A percentile compares a stretch with the other conserved stretches of the same genome.
These are phyloP conservation scores for Botrytis tulipae DNA, from an alignment of 2,329 filamentous ascomycete species.

Conservation along the genomic window DNA sequence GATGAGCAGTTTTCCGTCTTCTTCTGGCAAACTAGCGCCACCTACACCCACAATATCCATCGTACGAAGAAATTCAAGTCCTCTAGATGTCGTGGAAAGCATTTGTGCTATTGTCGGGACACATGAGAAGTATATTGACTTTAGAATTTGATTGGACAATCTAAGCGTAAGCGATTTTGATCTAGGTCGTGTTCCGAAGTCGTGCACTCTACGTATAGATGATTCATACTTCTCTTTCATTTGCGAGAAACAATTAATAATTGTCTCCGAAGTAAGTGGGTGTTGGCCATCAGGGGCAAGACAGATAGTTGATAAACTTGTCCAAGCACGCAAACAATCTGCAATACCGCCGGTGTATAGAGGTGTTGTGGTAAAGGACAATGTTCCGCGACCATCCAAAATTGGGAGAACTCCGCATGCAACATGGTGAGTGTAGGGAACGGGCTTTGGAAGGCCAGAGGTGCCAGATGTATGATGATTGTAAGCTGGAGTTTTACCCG, in stretches of 20 bases:
- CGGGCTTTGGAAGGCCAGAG: slow-evolving; percentile 62
- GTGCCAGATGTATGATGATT: slow-evolving; percentile 61
- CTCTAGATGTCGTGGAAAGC: slow-evolving; percentile 45
- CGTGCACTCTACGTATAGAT: not conserved
- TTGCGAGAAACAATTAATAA: slow-evolving; percentile 9
- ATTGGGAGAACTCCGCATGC: slow-evolving; percentile 54
- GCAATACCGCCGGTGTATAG: slow-evolving; percentile 65
- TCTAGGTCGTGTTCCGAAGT: not conserved
- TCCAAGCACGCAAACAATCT: slow-evolving; percentile 62
- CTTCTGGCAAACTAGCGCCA: slow-evolving; percentile 55
- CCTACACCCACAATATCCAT: slow-evolving; percentile 65
- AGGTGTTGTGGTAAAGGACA: slow-evolving; percentile 64
- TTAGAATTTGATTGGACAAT: not conserved
- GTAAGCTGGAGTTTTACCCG: not conserved
- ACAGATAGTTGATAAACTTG: slow-evolving; percentile 58
- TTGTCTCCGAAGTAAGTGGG: slow-evolving; percentile 21
- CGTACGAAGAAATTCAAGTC: slow-evolving; percentile 44
- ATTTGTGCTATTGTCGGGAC: slow-evolving; percentile 59
- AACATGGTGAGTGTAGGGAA: slow-evolving; percentile 55
- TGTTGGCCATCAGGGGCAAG: slow-evolving; percentile 58
- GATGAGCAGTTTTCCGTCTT: slow-evolving; percentile 55
- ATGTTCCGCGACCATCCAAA: slow-evolving; percentile 32
- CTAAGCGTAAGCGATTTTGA: not conserved
- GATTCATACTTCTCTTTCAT: not conserved
- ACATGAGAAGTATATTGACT: slow-evolving; percentile 54